phyloP scores from a whole-genome alignment of 495 filamentous ascomycete species.

The Monascus purpureus region DNA sequence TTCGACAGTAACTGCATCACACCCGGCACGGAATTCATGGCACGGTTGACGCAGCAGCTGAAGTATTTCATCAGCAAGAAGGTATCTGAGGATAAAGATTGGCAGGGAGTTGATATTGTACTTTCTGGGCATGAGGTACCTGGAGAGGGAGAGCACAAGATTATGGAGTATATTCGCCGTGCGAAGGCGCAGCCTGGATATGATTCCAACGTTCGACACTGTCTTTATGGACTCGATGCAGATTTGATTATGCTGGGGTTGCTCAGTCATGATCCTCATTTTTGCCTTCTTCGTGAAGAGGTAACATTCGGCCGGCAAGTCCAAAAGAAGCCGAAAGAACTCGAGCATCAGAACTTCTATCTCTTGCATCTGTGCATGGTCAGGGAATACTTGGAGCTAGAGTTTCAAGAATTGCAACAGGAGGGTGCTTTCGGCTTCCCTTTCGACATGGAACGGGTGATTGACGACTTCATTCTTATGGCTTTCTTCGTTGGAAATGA shows the following conservation, averaged over 20 bases:
- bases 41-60: conserved; percentile 79
- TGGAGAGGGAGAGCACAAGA: conserved; percentile 98
- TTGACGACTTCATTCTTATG: conserved; percentile 99
- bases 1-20: conserved; percentile 99
- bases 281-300: conserved; percentile 92
- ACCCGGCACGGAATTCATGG: conserved; percentile 97
- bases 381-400: conserved; percentile 88
- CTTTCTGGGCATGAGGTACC: conserved; percentile 98
- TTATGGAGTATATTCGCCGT: conserved; percentile 98
- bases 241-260: conserved; percentile 98
- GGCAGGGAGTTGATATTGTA: conserved; percentile 92
- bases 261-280: conserved; percentile 95
- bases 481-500: conserved; percentile 99
- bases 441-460: conserved; percentile 91
- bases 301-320: conserved; percentile 87
- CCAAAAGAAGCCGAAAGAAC: conserved; percentile 78
- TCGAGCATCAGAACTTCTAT: conserved; percentile 99
- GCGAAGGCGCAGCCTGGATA: conserved; percentile 91
- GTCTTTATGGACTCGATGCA: conserved; percentile 92
- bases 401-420: conserved; percentile 85
- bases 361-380: conserved; percentile 95
- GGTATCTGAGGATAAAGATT: conserved; percentile 88
- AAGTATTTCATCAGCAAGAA: conserved; percentile 99
- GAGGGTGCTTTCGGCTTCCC: conserved; percentile 59
- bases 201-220: conserved; percentile 91